A percentile compares a stretch with the other conserved stretches of the same genome.
Evolutionary conservation across 164 flowering plant genomes (phyloP).

Genomic region (Tinospora cordifolia): DNA sequence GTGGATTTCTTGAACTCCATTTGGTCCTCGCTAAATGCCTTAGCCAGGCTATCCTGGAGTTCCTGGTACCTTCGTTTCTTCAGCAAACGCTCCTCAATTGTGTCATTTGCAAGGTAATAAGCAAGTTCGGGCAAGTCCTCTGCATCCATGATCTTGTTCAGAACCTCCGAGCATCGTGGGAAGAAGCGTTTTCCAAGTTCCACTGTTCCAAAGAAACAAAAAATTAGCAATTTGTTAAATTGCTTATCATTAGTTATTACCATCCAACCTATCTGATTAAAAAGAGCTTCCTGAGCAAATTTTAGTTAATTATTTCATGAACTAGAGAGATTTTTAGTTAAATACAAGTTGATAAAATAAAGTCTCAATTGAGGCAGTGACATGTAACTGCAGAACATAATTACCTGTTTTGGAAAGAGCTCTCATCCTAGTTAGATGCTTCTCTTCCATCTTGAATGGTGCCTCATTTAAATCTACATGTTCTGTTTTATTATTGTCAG

Average conservation of each 20-base stretch:
- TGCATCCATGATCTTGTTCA: constrained; percentile 65
- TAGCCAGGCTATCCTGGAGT: constrained; percentile 47
- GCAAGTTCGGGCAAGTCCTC: constrained; percentile 54
- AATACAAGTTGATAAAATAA: not conserved
- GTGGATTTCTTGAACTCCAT: constrained; percentile 36
- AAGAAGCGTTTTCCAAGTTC: constrained; percentile 78
- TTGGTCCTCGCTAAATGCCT: constrained; percentile 64
- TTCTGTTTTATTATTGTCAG: constrained; percentile 29
- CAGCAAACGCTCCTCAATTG: constrained; percentile 34
- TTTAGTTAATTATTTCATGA: not conserved
- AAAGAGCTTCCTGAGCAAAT: not conserved
- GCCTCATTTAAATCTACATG: constrained; percentile 62
- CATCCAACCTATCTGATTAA: too few species aligned
- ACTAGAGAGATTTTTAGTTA: too few species aligned
- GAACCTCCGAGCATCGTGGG: constrained; percentile 73
- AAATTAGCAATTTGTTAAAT: not conserved
- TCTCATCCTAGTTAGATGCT: constrained; percentile 52
- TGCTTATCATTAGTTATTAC: not conserved
- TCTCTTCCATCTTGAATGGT: constrained; percentile 70
- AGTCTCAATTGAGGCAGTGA: not conserved
- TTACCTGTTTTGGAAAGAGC: constrained; percentile 85
- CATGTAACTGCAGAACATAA: not conserved
- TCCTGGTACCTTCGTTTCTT: constrained; percentile 54
- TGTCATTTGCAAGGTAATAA: constrained; percentile 26
- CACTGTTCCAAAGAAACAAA: constrained; percentile 37